Evolutionary conservation across 371 early-diverging fungal genomes (phyloP).

Genomic region (Spraguea lophii): DNA sequence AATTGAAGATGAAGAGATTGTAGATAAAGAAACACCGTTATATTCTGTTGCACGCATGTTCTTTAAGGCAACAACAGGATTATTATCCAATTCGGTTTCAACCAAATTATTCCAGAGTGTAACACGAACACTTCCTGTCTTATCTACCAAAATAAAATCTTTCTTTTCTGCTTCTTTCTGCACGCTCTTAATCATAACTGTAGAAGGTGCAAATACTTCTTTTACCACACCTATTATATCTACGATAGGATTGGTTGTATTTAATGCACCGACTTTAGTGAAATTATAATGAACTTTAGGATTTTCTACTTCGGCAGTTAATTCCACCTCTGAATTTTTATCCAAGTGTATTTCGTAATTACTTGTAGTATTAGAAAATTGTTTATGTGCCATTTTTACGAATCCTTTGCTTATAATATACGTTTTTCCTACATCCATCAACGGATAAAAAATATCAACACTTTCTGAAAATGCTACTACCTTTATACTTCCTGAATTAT

Average conservation of each 20-base stretch:
- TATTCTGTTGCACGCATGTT: slow-evolving; percentile 24
- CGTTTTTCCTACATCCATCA: slow-evolving; percentile 28
- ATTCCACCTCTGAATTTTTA: slow-evolving; percentile 18
- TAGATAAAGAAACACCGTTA: slow-evolving; percentile 25
- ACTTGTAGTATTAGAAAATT: slow-evolving; percentile 19
- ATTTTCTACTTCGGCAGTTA: slow-evolving; percentile 6
- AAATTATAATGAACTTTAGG: slow-evolving; percentile 28
- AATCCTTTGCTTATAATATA: slow-evolving; percentile 33
- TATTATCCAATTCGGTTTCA: slow-evolving; percentile 21
- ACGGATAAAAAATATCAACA: slow-evolving; percentile 34
- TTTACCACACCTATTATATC: slow-evolving; percentile 36
- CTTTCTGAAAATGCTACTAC: slow-evolving; percentile 35
- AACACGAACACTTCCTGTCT: slow-evolving; percentile 22
- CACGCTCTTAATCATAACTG: slow-evolving; percentile 20
- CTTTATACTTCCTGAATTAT: slow-evolving; percentile 29
- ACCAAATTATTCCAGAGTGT: slow-evolving; percentile 40
- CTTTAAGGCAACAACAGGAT: slow-evolving; percentile 24
- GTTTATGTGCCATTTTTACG: slow-evolving; percentile 41
- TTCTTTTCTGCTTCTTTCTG: slow-evolving; percentile 26
- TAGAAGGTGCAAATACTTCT: slow-evolving; percentile 13
- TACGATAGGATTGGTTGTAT: neutral
- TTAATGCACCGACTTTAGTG: slow-evolving; percentile 18
- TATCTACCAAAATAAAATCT: slow-evolving; percentile 34
- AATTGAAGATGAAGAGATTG: slow-evolving; percentile 20
- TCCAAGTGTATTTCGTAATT: slow-evolving; percentile 44